Evolutionary conservation across 2,329 filamentous ascomycete species (phyloP), one percentile per base, ranked within the genome.

Genomic region (Scedosporium aurantiacum): DNA sequence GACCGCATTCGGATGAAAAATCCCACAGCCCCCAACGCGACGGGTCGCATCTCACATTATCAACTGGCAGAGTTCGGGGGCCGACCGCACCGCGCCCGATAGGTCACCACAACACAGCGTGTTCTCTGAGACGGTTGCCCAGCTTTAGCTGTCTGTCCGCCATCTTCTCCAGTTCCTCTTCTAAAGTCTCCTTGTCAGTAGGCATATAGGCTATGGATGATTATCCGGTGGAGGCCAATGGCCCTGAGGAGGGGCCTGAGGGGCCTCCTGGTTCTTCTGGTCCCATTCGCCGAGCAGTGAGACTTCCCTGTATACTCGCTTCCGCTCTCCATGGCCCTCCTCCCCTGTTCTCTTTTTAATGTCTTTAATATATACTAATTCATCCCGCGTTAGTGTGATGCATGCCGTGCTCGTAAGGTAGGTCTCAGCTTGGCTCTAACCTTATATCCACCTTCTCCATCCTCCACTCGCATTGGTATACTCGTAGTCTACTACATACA

Each of bases 351-450:
- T n/a, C 12, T 25, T 14, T 40, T 32, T 25, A 50, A 50, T 50
- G 18, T 23, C 45, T 50, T 50, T 16, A 50, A 18, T 23, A 12
- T 57, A 37, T 18, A 14, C 54, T 32, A 57, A 40, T 16, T 57
- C 16, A n/a, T 41, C 16, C 27, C 10, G 16, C 16, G 18, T n/a
- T 58, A 71, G 70, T 72, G 70, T 60, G 70, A 71, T 64, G 68
- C 69, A 60, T 72, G 70, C 58, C 68, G 70, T 63, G 67, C 69
- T 57, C 70, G 70, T 60, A 72, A 72, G 67, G 70, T 72, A 67
- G 58, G 67, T 37, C 32, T 37, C 32, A 37, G 4, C 32, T 37
- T 37, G 32, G 32, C 14, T 6, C 32, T 37, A 37, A 37, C 32
- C 32, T 37, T 37, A 37, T 12, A 40, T 8, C 37, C 32, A 32